These are phyloP conservation scores for Pestalotiopsis fici DNA, from an alignment of 2,329 filamentous ascomycete genomes.

Conservation along the genomic window DNA sequence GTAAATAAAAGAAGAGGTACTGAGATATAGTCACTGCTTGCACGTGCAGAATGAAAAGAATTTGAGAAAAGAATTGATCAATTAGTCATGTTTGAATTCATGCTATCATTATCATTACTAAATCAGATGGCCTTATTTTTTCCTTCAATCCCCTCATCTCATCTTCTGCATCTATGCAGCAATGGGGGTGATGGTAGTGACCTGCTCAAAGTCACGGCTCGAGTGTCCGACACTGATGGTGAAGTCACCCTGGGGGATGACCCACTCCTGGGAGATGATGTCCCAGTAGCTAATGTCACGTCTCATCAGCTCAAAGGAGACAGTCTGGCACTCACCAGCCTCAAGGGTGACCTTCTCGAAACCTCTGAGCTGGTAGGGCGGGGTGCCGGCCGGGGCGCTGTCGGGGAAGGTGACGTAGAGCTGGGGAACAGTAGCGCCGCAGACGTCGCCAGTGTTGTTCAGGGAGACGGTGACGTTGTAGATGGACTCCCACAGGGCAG, in stretches of 20 bases:
- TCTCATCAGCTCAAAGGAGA: slow-evolving; percentile 70
- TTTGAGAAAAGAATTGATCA: neutral
- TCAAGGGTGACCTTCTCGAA: slow-evolving; percentile 78
- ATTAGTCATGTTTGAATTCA: slow-evolving; percentile 2
- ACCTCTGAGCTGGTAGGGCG: slow-evolving; percentile 74
- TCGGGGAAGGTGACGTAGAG: slow-evolving; percentile 33
- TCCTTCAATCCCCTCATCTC: neutral
- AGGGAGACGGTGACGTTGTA: slow-evolving; percentile 68
- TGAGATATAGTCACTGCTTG: no score
- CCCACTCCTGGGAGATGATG: slow-evolving; percentile 73
- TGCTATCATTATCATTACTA: slow-evolving; percentile 10
- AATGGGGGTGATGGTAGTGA: slow-evolving; percentile 13
- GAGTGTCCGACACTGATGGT: slow-evolving; percentile 18
- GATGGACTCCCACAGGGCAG: slow-evolving; percentile 65
- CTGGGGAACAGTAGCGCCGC: slow-evolving; percentile 73
- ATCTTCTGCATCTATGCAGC: slow-evolving; percentile 6
- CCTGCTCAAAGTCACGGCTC: slow-evolving; percentile 16
- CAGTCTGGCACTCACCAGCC: slow-evolving; percentile 65
- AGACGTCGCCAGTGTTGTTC: slow-evolving; percentile 67
- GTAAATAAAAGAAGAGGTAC: no score
- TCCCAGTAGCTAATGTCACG: slow-evolving; percentile 91
- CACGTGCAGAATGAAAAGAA: neutral
- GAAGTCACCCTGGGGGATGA: slow-evolving; percentile 20
- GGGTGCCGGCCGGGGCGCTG: slow-evolving; percentile 20
- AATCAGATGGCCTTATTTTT: neutral